A percentile compares a stretch with the other conserved stretches of the same genome.
These are phyloP conservation scores for Populus hybrid DNA, from an alignment of 441 rosid genomes.

Conservation along the genomic window DNA sequence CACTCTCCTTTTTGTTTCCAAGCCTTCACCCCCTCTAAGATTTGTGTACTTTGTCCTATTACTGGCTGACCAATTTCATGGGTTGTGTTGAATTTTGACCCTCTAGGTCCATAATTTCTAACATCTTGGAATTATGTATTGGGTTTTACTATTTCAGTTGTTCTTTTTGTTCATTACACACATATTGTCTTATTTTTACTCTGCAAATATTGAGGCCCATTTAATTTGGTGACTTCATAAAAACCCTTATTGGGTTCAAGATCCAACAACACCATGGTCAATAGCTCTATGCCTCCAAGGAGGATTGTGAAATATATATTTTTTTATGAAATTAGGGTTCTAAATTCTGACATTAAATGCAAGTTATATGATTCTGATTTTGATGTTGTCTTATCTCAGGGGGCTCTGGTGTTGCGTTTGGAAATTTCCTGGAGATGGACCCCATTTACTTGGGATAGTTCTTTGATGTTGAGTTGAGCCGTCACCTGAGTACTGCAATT, in stretches of 20 bases:
- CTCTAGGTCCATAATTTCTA: neutral
- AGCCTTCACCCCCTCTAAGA: neutral
- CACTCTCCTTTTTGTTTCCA: neutral
- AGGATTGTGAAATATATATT: neutral
- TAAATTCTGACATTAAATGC: neutral
- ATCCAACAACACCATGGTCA: neutral
- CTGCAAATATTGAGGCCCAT: neutral
- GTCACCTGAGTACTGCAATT: conserved; percentile 80
- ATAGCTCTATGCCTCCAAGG: neutral
- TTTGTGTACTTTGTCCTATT: neutral
- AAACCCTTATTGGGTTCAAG: neutral
- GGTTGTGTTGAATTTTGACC: neutral
- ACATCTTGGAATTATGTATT: neutral
- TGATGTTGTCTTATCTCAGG: neutral
- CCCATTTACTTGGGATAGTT: neutral
- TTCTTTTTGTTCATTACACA: neutral
- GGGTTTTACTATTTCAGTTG: neutral
- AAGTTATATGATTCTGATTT: neutral
- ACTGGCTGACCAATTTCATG: neutral
- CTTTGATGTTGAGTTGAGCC: conserved; percentile 21
- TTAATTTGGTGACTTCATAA: neutral
- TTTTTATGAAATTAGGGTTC: neutral
- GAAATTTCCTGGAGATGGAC: neutral
- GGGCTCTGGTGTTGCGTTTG: neutral
- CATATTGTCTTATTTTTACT: no score